phyloP scores from a whole-genome alignment of 768 basidiomycete species.

The Pleurotus tuoliensis region DNA sequence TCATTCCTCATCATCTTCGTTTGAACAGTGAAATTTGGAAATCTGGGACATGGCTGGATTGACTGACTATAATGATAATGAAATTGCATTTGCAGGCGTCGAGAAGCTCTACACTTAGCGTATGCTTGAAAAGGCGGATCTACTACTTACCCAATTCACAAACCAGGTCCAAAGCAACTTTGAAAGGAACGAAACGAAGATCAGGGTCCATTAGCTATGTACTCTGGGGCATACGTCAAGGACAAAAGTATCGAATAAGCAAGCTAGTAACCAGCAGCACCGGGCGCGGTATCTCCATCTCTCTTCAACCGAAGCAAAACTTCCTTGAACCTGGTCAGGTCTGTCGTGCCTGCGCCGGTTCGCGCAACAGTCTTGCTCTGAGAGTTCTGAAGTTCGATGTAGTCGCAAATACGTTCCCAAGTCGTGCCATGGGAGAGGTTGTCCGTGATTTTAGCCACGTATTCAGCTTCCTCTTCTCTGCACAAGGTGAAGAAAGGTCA shows the following conservation, averaged over 20 bases:
- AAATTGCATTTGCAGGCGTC: no score
- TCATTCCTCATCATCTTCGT: not conserved
- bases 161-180: not conserved
- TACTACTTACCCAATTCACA: no score
- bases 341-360: constrained; percentile 82
- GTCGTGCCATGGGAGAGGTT: constrained; percentile 87
- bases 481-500: not conserved
- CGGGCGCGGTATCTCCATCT: constrained; percentile 89
- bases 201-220: not conserved
- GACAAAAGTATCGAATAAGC: not conserved
- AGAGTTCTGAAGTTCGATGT: constrained; percentile 89
- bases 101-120: no score
- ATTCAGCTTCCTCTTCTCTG: constrained; percentile 87
- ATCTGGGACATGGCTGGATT: no score
- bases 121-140: no score
- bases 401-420: constrained; percentile 89
- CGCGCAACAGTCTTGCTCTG: constrained; percentile 95
- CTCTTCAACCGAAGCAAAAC: constrained; percentile 84
- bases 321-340: constrained; percentile 88
- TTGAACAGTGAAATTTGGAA: no score
- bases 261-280: constrained; percentile 83
- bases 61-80: no score
- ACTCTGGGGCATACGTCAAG: not conserved
- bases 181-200: not conserved
- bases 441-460: constrained; percentile 65